A percentile compares a stretch with the other conserved stretches of the same genome.
These are phyloP conservation scores for Aristolochia contorta DNA, from an alignment of 164 flowering plant genomes.

Conservation along the genomic window DNA sequence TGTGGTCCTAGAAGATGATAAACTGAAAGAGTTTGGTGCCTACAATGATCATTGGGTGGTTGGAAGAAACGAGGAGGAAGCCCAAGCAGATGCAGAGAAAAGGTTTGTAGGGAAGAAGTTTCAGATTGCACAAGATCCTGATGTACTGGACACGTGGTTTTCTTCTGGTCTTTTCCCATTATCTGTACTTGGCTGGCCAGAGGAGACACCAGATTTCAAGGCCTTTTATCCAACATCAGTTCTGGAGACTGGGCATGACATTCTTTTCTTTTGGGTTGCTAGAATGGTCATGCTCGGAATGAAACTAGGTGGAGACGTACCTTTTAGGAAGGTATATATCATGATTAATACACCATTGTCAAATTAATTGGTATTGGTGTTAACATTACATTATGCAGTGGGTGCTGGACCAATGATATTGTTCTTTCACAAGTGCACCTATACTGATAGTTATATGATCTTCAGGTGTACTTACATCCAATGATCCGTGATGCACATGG, in stretches of 20 bases:
- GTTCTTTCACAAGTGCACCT: not conserved
- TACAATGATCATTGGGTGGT: slow-evolving; percentile 88
- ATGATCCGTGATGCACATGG: slow-evolving; percentile 99
- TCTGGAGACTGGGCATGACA: slow-evolving; percentile 97
- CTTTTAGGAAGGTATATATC: slow-evolving; percentile 61
- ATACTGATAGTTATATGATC: not conserved
- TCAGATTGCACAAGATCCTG: slow-evolving; percentile 79
- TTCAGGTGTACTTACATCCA: slow-evolving; percentile 92
- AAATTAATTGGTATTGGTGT: not conserved
- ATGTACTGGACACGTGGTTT: slow-evolving; percentile 93
- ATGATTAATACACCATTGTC: not conserved
- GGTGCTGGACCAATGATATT: not conserved
- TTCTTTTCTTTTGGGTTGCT: slow-evolving; percentile 97
- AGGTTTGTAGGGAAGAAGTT: slow-evolving; percentile 57
- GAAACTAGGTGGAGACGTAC: slow-evolving; percentile 88
- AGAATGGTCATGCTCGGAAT: slow-evolving; percentile 95
- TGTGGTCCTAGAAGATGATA: slow-evolving; percentile 68
- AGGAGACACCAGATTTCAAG: slow-evolving; percentile 64
- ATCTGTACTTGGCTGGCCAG: slow-evolving; percentile 96
- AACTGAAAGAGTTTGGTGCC: slow-evolving; percentile 61
- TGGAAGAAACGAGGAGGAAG: slow-evolving; percentile 70
- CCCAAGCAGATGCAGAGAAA: slow-evolving; percentile 41
- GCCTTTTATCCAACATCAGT: slow-evolving; percentile 88
- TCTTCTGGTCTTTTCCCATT: slow-evolving; percentile 94
- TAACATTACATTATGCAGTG: not conserved